phyloP scores from a whole-genome alignment of 768 basidiomycete genomes.

The Rhodotorula diobovata region DNA sequence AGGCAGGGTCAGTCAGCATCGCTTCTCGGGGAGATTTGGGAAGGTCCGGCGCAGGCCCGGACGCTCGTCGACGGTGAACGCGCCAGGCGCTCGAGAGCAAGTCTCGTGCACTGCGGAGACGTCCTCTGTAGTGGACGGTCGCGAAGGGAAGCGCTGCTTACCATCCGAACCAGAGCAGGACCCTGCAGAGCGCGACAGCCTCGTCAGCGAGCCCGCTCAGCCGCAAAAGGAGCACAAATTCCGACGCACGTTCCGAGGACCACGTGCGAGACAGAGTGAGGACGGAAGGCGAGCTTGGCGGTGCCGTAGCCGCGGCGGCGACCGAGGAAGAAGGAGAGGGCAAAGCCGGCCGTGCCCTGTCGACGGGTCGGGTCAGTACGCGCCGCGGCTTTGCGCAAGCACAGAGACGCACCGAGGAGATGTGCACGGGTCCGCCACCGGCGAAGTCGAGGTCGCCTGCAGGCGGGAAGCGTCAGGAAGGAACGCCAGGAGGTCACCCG shows the following conservation, averaged over 20 bases:
- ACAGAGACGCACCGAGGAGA: constrained; percentile 54
- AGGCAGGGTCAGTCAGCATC: too few species aligned
- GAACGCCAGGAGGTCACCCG: neutral
- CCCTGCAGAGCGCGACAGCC: constrained; percentile 29
- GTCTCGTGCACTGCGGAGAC: too few species aligned
- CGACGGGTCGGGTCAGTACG: neutral
- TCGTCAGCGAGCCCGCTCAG: neutral
- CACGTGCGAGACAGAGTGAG: constrained; percentile 69
- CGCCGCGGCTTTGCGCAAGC: too few species aligned
- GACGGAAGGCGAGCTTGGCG: constrained; percentile 45
- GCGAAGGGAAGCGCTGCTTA: too few species aligned
- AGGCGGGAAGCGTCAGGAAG: neutral
- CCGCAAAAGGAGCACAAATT: too few species aligned
- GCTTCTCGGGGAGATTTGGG: too few species aligned
- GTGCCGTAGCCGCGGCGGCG: constrained; percentile 60
- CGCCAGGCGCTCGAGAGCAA: too few species aligned
- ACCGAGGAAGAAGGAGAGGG: constrained; percentile 81
- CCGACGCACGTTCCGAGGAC: constrained; percentile 65
- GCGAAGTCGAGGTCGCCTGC: constrained; percentile 48
- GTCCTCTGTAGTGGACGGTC: too few species aligned
- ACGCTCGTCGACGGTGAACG: too few species aligned
- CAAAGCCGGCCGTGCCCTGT: constrained; percentile 70
- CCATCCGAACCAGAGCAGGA: constrained; percentile 72
- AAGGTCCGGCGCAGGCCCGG: neutral
- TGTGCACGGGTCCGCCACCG: constrained; percentile 84